Percentiles rank a stretch among this genome's conserved stretches.
phyloP scores from a whole-genome alignment of 169 alveolate species.

The Cryptosporidium canis region DNA sequence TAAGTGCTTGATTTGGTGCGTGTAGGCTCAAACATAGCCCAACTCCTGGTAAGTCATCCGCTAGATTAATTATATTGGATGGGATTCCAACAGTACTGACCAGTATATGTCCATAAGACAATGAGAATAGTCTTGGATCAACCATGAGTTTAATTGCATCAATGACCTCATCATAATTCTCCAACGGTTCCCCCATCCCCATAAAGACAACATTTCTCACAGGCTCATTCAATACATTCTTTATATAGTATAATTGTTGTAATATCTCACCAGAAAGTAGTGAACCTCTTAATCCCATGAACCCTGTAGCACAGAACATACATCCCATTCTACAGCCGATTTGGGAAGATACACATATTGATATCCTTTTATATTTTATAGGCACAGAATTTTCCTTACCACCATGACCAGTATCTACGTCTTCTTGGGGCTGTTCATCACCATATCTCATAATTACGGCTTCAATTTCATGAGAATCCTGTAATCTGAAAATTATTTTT shows the following conservation, averaged over 20 bases:
- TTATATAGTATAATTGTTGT: constrained; percentile 75
- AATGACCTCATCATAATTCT: constrained; percentile 76
- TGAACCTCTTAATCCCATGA: constrained; percentile 75
- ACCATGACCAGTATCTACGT: background rate
- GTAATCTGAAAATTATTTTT: constrained; percentile 54
- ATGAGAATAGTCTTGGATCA: constrained; percentile 11
- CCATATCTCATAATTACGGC: constrained; percentile 65
- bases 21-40: constrained; percentile 76
- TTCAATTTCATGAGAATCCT: constrained; percentile 67
- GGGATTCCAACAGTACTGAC: constrained; percentile 78
- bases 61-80: constrained; percentile 63
- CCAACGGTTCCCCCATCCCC: constrained; percentile 83
- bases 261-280: constrained; percentile 77
- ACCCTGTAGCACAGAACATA: constrained; percentile 79
- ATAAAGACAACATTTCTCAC: constrained; percentile 78
- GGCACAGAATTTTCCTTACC: background rate
- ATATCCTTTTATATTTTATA: constrained; percentile 4
- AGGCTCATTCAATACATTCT: constrained; percentile 29
- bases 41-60: constrained; percentile 76
- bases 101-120: constrained; percentile 70
- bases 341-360: constrained; percentile 76
- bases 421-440: background rate
- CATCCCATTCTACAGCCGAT: constrained; percentile 80
- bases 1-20: constrained; percentile 75
- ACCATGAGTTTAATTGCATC: constrained; percentile 64